Evolutionary conservation across 495 filamentous ascomycete species (phyloP).

Genomic region (Staphylotrichum longicolle): DNA sequence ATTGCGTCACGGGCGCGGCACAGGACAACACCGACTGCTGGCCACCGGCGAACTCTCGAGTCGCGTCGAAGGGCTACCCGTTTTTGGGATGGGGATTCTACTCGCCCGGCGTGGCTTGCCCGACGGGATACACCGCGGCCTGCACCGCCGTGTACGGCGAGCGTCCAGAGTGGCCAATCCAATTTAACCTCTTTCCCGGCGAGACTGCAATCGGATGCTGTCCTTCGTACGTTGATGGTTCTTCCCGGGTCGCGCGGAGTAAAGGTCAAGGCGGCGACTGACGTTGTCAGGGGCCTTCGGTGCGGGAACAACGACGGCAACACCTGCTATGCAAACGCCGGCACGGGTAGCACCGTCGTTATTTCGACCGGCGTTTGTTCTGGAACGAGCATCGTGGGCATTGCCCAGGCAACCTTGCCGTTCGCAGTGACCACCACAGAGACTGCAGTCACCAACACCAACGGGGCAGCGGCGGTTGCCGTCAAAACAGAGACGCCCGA

Average conservation of each 20-base stretch:
- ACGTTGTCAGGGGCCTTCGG: not conserved
- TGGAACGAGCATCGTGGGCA: not conserved
- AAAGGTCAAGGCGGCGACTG: not conserved
- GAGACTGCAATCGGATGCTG: constrained; percentile 30
- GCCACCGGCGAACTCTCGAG: constrained; percentile 15
- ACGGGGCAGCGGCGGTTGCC: no score
- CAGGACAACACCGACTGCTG: constrained; percentile 25
- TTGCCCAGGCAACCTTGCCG: not conserved
- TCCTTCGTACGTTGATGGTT: constrained; percentile 17
- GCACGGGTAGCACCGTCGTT: not conserved
- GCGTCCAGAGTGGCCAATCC: constrained; percentile 17
- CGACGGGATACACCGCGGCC: constrained; percentile 27
- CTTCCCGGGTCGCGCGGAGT: no score
- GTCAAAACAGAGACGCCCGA: no score
- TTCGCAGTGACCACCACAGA: not conserved
- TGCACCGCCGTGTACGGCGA: constrained; percentile 19
- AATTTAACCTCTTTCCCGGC: constrained; percentile 22
- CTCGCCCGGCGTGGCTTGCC: constrained; percentile 28
- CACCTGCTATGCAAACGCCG: not conserved
- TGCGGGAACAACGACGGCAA: constrained; percentile 12
- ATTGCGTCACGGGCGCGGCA: not conserved
- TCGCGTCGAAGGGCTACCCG: not conserved
- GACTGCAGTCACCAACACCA: not conserved
- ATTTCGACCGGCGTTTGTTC: not conserved
- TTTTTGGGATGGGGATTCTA: constrained; percentile 28